Evolutionary conservation across 2,329 filamentous ascomycete species (phyloP), one percentile per base, ranked within the genome.

Genomic region (Teratosphaeria destructans): DNA sequence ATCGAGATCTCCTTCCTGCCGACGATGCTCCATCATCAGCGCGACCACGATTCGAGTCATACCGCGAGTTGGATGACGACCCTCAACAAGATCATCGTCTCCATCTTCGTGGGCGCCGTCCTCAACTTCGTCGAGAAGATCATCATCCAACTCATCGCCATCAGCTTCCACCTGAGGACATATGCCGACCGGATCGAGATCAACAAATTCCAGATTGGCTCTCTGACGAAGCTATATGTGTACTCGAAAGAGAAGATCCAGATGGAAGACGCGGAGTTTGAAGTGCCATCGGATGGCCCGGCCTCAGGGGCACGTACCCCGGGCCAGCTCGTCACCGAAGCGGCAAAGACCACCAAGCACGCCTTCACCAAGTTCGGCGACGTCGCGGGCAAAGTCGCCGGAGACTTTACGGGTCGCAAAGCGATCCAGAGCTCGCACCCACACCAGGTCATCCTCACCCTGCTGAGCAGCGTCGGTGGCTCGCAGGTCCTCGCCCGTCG

Each of bases 41-140:
- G 78, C 59, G 68, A 83, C 57, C 81, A 82, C n/a, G 73, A 79
- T 54, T 79, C 73, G 23, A 72, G 70, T 0, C 57, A 64, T 23
- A 80, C 81, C 0, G 79, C 80, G 26, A 64, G 75, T 3, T 96
- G 93, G 93, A 88, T 95, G 72, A 77, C 75, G 34, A 83, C 86
- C 14, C 82, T 91, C 65, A 89, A 95, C 79, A 96, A 95, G 72
- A 82, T 97, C 67, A 86, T 96, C 61, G 85, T 95, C 19, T 82
- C 89, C 2, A 71, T 95, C n/a, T 92, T 97, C 66, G 87, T 95
- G 14, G 83, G 89, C 62, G 82, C 85, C 0, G 79, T 85, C 2
- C 78, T 96, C 62, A 96, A 97, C 74, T 87, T 94, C 61, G 79
- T 87, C 57, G 92, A 96, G 74, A 97, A 96, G 78, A 88, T 96